Evolutionary conservation across 768 basidiomycete species (phyloP).

Genomic region (Lentinus tigrinus): DNA sequence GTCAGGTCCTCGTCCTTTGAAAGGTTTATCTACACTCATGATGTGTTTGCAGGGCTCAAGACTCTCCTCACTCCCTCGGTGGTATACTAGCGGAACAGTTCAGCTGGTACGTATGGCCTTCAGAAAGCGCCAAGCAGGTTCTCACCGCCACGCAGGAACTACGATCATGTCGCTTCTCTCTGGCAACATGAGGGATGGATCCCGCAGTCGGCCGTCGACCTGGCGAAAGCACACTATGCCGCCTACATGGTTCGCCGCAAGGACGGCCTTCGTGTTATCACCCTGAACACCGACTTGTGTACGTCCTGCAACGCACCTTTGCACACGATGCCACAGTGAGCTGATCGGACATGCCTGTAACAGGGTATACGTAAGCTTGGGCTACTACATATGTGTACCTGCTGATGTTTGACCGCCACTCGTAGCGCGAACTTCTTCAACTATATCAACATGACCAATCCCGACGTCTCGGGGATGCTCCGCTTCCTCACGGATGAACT

Average conservation of each 20-base stretch:
- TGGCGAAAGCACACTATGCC: conserved; percentile 67
- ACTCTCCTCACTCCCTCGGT: conserved; percentile 58
- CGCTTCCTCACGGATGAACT: conserved; percentile 76
- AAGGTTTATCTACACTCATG: not conserved
- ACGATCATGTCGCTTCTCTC: conserved; percentile 68
- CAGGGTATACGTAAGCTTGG: conserved; percentile 2
- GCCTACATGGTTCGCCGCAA: conserved; percentile 67
- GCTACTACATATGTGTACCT: conserved; percentile 33
- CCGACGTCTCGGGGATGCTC: conserved; percentile 74
- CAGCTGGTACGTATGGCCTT: conserved; percentile 53
- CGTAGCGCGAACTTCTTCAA: conserved; percentile 68
- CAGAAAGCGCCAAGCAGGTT: not conserved
- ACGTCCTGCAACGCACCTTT: conserved; percentile 27
- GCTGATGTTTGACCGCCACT: not conserved
- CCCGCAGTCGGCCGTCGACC: conserved; percentile 49
- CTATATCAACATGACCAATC: conserved; percentile 69
- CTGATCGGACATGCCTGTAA: not conserved
- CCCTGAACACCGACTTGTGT: conserved; percentile 79
- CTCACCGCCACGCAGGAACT: conserved; percentile 50
- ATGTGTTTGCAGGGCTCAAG: conserved; percentile 45
- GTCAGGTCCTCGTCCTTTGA: conserved; percentile 32
- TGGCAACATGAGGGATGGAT: conserved; percentile 77
- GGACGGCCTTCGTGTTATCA: conserved; percentile 70
- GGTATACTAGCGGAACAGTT: conserved; percentile 57
- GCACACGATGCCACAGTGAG: not conserved